Conservation (phyloP, 345 rosid genomes). For the Isatis tinctoria region DNA sequence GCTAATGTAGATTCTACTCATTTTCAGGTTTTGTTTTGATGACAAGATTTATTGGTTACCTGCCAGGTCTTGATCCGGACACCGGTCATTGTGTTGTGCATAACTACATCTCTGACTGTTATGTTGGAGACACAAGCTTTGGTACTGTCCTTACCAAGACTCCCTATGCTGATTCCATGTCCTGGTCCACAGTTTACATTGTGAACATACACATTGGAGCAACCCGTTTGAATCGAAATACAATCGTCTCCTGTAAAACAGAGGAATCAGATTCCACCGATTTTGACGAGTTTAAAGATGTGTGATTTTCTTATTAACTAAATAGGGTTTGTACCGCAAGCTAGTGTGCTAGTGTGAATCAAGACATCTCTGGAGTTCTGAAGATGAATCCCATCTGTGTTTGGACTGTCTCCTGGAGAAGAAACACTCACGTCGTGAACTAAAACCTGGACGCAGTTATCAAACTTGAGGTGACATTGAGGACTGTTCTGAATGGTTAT, state of each 20-base stretch:
- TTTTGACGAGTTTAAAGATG: not conserved
- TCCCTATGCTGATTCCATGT: conserved; percentile 95
- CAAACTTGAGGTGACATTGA: conserved; percentile 96
- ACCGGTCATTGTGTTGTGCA: conserved; percentile 87
- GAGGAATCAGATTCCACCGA: not conserved
- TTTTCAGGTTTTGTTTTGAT: not conserved
- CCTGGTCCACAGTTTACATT: conserved; percentile 94
- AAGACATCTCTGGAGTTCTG: conserved; percentile 84
- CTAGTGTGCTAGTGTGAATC: conserved; percentile 59
- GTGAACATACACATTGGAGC: conserved; percentile 79
- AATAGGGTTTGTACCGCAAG: conserved; percentile 63
- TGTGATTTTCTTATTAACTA: not conserved
- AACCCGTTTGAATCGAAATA: conserved; percentile 86
- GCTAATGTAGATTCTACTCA: not conserved
- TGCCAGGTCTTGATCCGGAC: conserved; percentile 98
- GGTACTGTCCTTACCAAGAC: conserved; percentile 73
- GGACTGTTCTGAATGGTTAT: conserved; percentile 93
- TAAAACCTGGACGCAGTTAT: conserved; percentile 73
- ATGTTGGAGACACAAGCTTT: conserved; percentile 96
- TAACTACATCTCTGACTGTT: conserved; percentile 68
- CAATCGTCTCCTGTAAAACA: conserved; percentile 86
- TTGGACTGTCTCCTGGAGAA: conserved; percentile 94
- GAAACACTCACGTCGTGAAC: conserved; percentile 66
- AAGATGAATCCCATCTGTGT: conserved; percentile 93
- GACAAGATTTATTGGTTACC: conserved; percentile 41